phyloP scores from a whole-genome alignment of 768 basidiomycete species.

The Tricholoma terreum region DNA sequence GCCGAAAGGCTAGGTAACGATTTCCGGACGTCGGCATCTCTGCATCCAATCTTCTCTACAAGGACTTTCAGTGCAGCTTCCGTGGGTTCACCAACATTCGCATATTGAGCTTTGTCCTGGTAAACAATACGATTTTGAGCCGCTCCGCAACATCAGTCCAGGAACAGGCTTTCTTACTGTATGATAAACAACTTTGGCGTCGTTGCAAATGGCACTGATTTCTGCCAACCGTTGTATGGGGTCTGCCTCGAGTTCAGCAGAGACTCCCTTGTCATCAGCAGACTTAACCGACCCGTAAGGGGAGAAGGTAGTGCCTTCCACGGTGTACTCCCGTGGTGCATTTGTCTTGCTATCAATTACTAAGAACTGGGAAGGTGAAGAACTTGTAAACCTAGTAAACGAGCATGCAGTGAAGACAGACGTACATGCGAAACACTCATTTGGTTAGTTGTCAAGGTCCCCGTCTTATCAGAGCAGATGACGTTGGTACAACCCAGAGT shows the following conservation, averaged over 20 bases:
- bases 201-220: slow-evolving; percentile 92
- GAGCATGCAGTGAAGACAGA: slow-evolving; percentile 3
- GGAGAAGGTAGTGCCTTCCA: slow-evolving; percentile 92
- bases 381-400: not conserved
- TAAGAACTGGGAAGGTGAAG: slow-evolving; percentile 54
- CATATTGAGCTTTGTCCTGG: slow-evolving; percentile 77
- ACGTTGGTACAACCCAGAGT: slow-evolving; percentile 98
- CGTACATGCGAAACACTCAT: slow-evolving; percentile 88
- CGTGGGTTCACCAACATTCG: slow-evolving; percentile 92
- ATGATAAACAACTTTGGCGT: slow-evolving; percentile 86
- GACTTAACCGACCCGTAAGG: slow-evolving; percentile 74
- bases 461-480: slow-evolving; percentile 99
- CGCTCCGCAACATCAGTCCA: not conserved
- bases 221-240: slow-evolving; percentile 84
- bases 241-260: slow-evolving; percentile 58
- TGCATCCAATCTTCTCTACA: slow-evolving; percentile 88
- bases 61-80: slow-evolving; percentile 96
- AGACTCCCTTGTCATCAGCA: slow-evolving; percentile 58
- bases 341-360: slow-evolving; percentile 56
- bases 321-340: slow-evolving; percentile 62
- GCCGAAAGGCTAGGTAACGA: slow-evolving; percentile 56
- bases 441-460: slow-evolving; percentile 93
- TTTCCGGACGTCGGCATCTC: slow-evolving; percentile 53
- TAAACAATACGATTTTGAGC: not conserved
- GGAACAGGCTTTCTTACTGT: slow-evolving; percentile 42